Evolutionary conservation across 352 stramenopile species (phyloP).

Genomic region (Globisporangium okanoganense): DNA sequence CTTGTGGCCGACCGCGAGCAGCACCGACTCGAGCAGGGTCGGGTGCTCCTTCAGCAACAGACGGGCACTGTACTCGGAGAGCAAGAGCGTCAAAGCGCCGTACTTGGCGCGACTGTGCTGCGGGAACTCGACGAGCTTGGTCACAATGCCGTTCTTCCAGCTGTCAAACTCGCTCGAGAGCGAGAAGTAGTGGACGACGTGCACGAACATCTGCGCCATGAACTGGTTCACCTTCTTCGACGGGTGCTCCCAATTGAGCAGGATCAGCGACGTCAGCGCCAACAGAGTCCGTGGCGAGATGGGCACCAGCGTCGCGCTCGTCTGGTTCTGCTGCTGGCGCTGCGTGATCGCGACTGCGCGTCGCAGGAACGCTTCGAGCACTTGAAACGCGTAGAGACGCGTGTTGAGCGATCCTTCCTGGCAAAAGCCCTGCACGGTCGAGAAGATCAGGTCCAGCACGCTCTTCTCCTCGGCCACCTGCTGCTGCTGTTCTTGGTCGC

Average conservation of each 20-base stretch:
- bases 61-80: conserved; percentile 37
- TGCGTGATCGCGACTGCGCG: conserved; percentile 50
- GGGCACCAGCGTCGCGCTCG: not conserved
- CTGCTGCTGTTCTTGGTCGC: not conserved
- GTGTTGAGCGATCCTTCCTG: conserved; percentile 59
- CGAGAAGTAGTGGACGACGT: conserved; percentile 63
- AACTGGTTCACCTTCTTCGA: conserved; percentile 87
- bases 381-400: conserved; percentile 77
- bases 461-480: conserved; percentile 13
- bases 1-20: conserved; percentile 64
- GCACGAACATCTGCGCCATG: conserved; percentile 75
- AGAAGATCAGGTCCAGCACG: conserved; percentile 56
- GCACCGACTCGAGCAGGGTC: conserved; percentile 46
- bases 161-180: conserved; percentile 31
- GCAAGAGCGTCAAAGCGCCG: conserved; percentile 53
- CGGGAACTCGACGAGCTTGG: conserved; percentile 51
- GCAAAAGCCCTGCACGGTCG: conserved; percentile 45
- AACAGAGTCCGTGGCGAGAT: conserved; percentile 37
- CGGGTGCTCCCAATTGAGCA: conserved; percentile 84
- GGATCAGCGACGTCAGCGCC: conserved; percentile 44
- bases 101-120: conserved; percentile 68
- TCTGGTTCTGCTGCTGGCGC: conserved; percentile 22
- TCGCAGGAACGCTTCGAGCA: conserved; percentile 72
- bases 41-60: conserved; percentile 43
- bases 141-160: conserved; percentile 48